phyloP scores from a whole-genome alignment of 768 basidiomycete genomes.

The Tulasnella sp. region DNA sequence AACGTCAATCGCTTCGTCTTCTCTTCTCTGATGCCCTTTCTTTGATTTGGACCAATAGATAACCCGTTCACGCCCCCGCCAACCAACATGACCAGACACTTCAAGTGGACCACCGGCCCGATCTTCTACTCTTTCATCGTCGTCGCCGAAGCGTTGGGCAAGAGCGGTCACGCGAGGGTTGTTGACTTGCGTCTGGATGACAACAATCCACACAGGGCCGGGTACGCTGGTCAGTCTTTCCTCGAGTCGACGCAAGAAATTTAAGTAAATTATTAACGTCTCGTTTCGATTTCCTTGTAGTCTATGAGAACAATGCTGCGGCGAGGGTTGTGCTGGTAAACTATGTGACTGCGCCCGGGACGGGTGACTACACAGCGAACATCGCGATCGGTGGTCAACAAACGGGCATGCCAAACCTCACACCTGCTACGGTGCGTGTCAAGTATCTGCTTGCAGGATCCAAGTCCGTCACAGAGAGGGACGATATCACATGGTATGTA shows the following conservation, averaged over 20 bases:
- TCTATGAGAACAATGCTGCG: slow-evolving; percentile 7
- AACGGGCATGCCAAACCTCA: not conserved
- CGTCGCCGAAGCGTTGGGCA: slow-evolving; percentile 14
- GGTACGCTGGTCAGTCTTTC: slow-evolving; percentile 13
- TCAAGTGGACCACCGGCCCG: slow-evolving; percentile 9
- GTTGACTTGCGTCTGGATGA: not conserved
- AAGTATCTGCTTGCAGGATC: slow-evolving; percentile 15
- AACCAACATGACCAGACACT: not conserved
- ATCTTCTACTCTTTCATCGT: slow-evolving; percentile 14
- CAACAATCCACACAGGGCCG: not conserved
- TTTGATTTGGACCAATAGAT: too few relatives aligned
- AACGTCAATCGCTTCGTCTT: not conserved
- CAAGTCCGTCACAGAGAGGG: slow-evolving; percentile 13
- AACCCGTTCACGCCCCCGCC: slow-evolving; percentile 15
- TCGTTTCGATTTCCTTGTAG: too few relatives aligned
- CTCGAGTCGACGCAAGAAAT: too few relatives aligned
- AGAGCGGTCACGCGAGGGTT: slow-evolving; percentile 7
- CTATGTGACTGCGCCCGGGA: slow-evolving; percentile 24
- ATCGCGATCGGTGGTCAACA: slow-evolving; percentile 10
- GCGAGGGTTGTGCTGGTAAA: slow-evolving; percentile 15
- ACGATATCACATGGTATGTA: slow-evolving; percentile 15
- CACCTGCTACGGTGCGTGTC: slow-evolving; percentile 8
- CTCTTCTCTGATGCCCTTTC: not conserved
- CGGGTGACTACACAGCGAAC: slow-evolving; percentile 6
- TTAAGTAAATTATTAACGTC: too few relatives aligned